Percentiles rank a stretch among this genome's conserved stretches.
phyloP scores from a whole-genome alignment of 1,284 basidiomycete genomes.

The Stygiomarasmius scandens region DNA sequence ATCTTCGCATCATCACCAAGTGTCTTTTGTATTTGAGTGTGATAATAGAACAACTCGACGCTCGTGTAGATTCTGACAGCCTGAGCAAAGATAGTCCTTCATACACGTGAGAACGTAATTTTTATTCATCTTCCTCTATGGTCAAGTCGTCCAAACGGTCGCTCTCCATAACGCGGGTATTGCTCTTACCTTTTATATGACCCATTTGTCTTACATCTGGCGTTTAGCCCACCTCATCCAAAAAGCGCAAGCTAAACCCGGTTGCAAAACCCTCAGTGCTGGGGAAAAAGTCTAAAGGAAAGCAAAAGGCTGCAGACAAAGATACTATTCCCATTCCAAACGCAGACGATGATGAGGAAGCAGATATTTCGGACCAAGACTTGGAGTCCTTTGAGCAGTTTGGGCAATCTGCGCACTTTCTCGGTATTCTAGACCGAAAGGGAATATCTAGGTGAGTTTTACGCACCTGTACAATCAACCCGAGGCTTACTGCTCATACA shows the following conservation, averaged over 20 bases:
- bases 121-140: neutral
- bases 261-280: neutral
- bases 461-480: neutral
- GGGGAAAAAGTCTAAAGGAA: slow-evolving; percentile 39
- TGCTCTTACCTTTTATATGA: neutral
- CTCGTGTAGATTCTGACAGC: no score
- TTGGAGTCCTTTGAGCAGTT: slow-evolving; percentile 61
- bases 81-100: no score
- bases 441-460: slow-evolving; percentile 68
- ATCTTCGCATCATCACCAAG: no score
- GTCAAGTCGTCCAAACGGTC: neutral
- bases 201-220: no score
- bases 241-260: slow-evolving; percentile 11
- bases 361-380: slow-evolving; percentile 65
- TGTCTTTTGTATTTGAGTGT: no score
- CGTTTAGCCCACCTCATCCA: slow-evolving; percentile 4
- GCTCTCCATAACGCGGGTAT: neutral
- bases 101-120: no score
- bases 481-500: slow-evolving; percentile 30
- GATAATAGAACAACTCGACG: no score
- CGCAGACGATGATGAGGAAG: slow-evolving; percentile 43
- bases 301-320: slow-evolving; percentile 62
- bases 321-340: slow-evolving; percentile 64
- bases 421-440: slow-evolving; percentile 64
- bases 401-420: slow-evolving; percentile 58